These are phyloP conservation scores for Coemansia sp. DNA, from an alignment of 192 early-diverging fungal genomes.

Conservation along the genomic window DNA sequence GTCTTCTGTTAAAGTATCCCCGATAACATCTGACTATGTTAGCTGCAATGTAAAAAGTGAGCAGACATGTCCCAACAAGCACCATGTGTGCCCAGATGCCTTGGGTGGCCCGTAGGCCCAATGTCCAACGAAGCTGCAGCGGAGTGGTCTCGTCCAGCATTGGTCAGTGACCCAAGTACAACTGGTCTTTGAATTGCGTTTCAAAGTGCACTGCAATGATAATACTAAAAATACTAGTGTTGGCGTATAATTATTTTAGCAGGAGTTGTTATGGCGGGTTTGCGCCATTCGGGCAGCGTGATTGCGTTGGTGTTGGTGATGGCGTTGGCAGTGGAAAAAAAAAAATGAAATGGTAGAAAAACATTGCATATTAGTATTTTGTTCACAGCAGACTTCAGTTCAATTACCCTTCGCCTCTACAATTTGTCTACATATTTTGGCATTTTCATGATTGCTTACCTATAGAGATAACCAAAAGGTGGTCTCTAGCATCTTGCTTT, in stretches of 20 bases:
- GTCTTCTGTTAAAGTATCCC: slow-evolving; percentile 20
- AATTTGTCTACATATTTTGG: not conserved
- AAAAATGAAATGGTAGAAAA: no score
- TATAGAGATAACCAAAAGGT: no score
- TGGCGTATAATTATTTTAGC: not conserved
- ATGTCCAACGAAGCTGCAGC: not conserved
- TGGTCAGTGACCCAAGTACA: not conserved
- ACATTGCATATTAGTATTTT: no score
- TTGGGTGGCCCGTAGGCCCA: not conserved
- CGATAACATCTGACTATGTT: slow-evolving; percentile 14
- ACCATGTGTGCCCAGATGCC: slow-evolving; percentile 10
- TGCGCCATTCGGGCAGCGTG: no score
- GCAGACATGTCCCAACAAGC: slow-evolving; percentile 12
- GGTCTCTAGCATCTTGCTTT: no score
- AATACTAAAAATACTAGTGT: not conserved
- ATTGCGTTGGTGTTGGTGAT: no score
- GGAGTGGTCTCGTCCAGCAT: not conserved
- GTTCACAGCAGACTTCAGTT: no score
- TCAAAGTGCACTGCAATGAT: not conserved
- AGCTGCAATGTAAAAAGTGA: slow-evolving; percentile 15
- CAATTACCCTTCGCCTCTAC: no score
- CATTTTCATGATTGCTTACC: no score
- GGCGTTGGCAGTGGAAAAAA: no score
- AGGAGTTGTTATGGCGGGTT: no score
- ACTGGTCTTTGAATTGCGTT: not conserved